Evolutionary conservation across 2,329 filamentous ascomycete genomes (phyloP).

Genomic region (Aureobasidium pullulans): DNA sequence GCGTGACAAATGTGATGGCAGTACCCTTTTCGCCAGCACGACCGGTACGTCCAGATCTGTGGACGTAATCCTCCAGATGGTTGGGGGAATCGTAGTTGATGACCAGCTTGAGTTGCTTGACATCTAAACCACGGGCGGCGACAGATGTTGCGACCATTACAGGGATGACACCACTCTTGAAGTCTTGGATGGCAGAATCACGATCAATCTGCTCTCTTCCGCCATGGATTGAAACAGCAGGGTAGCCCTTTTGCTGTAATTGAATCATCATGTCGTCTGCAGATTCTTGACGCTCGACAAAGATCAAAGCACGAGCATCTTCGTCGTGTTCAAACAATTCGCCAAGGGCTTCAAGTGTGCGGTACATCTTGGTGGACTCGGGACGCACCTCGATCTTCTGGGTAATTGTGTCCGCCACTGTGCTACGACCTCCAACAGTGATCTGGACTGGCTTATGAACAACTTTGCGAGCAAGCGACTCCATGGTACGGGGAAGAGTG

Average conservation of each 20-base stretch:
- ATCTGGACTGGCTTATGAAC: constrained; percentile 83
- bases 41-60: constrained; percentile 86
- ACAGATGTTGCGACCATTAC: constrained; percentile 93
- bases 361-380: constrained; percentile 74
- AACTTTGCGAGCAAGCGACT: constrained; percentile 81
- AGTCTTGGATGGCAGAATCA: constrained; percentile 85
- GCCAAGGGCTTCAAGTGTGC: constrained; percentile 78
- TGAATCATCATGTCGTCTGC: constrained; percentile 52
- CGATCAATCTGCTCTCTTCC: constrained; percentile 91
- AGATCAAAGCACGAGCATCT: constrained; percentile 76
- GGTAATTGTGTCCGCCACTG: constrained; percentile 65
- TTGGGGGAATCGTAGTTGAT: constrained; percentile 94
- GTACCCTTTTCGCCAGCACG: constrained; percentile 91
- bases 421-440: constrained; percentile 75
- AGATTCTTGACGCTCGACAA: constrained; percentile 31
- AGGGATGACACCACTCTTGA: constrained; percentile 83
- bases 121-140: constrained; percentile 87
- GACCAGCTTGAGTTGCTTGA: constrained; percentile 91
- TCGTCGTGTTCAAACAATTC: constrained; percentile 81
- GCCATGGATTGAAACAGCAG: constrained; percentile 88
- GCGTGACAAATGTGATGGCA: constrained; percentile 87
- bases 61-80: constrained; percentile 93
- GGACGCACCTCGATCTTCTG: constrained; percentile 85
- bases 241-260: constrained; percentile 75
- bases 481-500: constrained; percentile 91